A percentile compares a stretch with the other conserved stretches of the same genome.
phyloP scores from a whole-genome alignment of 1,139 yeast species.

The Suhomyces guaymorum region DNA sequence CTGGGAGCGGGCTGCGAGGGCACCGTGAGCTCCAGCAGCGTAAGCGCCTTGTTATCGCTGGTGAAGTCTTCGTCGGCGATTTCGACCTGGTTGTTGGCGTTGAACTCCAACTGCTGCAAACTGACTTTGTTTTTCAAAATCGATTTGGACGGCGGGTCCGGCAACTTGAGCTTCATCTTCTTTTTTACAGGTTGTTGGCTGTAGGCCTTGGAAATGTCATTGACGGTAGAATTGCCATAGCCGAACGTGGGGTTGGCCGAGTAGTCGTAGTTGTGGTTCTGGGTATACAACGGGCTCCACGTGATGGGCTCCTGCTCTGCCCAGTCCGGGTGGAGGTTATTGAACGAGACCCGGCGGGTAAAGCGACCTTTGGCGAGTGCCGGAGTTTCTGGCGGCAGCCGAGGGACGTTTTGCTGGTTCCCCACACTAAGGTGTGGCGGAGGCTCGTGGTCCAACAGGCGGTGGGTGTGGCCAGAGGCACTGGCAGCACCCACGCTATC shows the following conservation, averaged over 20 bases:
- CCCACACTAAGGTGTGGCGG: conserved; percentile 1
- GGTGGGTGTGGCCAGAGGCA: background rate
- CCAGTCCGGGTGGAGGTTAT: conserved; percentile 39
- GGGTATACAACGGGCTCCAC: conserved; percentile 11
- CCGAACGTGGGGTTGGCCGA: conserved; percentile 15
- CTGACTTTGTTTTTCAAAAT: conserved; percentile 43
- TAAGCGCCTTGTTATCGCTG: conserved; percentile 11
- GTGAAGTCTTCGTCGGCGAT: conserved; percentile 17
- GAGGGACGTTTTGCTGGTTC: conserved; percentile 2
- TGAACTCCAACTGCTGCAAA: conserved; percentile 22
- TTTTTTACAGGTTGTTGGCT: conserved; percentile 15
- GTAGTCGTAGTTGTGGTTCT: conserved; percentile 1
- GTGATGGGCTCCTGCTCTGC: conserved; percentile 7
- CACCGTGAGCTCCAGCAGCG: conserved; percentile 4
- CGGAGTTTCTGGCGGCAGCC: background rate
- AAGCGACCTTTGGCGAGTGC: conserved; percentile 9
- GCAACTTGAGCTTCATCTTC: conserved; percentile 23
- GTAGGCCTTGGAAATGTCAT: conserved; percentile 20
- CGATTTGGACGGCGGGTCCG: conserved; percentile 41
- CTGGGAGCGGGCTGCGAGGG: too few species aligned
- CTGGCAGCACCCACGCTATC: background rate
- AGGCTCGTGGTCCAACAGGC: conserved; percentile 1
- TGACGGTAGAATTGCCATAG: conserved; percentile 16
- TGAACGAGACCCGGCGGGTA: conserved; percentile 47
- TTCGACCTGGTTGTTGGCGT: conserved; percentile 1